Evolutionary conservation across 257 asterid genomes (phyloP), one percentile per base, ranked within the genome.

Genomic region (Petunia axillaris): DNA sequence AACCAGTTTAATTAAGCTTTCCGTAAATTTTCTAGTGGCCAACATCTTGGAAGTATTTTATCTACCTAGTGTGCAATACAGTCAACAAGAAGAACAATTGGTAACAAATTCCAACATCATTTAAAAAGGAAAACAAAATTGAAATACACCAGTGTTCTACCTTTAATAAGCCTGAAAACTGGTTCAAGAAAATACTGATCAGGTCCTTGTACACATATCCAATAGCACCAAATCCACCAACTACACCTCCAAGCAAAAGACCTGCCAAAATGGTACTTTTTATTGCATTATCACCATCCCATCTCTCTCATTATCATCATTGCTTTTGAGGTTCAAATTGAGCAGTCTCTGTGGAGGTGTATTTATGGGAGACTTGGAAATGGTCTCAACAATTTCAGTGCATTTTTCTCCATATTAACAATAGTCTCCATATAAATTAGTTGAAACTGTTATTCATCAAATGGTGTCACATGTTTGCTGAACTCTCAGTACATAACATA

Each of bases 161-260:
- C 89, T 83, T 83, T 96, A 78, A 94, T 89, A 93, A 84, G 75
- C 86, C 92, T 39, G 98, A 87, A 80, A 94, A 89, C 81, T 93
- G 96, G 84, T 83, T 86, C 91, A 95, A 90, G 85, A 93, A 90
- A 75, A 85, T 89, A 86, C 91, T 95, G 86, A 95, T 88, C 91
- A 92, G 99, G 55, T 95, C 99, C 87, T 75, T 91, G 82, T 92
- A 95, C 4, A 91, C 50, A 80, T 91, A 95, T 14, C 99, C 98
- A 81, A 87, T 87, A 37, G 88, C 54, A 39, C 97, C 99, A 78
- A 92, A 92, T 2, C 99, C 98, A 65, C 99, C 99, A 85, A 93
- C 93, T 60, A 91, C 87, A 60, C 86, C 89, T 2, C 83, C 64
- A 83, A 86, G 81, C 80, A 86, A 75, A 83, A 86, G 82, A 13